These are phyloP conservation scores for Nicotiana sylvestris DNA, from an alignment of 257 asterid genomes.

Conservation along the genomic window DNA sequence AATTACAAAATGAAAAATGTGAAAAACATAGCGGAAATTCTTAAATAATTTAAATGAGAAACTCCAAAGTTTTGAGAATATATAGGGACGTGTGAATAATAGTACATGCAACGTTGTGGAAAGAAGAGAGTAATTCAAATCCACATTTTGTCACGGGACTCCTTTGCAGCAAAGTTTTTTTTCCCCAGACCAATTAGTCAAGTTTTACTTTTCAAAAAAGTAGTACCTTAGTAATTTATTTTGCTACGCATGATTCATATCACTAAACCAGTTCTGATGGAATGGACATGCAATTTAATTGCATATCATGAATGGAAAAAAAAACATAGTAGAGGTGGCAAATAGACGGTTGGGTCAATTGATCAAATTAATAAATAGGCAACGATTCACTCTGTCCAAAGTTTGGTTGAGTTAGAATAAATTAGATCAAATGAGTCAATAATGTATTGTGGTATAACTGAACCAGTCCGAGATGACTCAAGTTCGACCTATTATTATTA, in stretches of 20 bases:
- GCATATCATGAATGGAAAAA: too few species aligned
- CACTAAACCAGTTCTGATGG: too few species aligned
- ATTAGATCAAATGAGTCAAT: too few species aligned
- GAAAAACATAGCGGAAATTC: neutral
- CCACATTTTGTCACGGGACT: neutral
- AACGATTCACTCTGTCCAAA: neutral
- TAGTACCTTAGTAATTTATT: neutral
- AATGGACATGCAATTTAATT: too few species aligned
- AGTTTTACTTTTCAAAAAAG: neutral
- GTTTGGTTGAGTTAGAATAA: neutral
- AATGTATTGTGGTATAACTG: too few species aligned
- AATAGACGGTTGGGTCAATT: neutral
- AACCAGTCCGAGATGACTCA: too few species aligned
- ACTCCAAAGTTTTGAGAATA: neutral
- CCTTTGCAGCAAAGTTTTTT: neutral
- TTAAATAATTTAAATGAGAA: neutral
- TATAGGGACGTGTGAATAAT: neutral
- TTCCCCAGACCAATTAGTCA: neutral
- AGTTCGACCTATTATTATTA: too few species aligned
- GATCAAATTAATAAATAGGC: neutral
- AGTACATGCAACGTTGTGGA: neutral
- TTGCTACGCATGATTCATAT: too few species aligned
- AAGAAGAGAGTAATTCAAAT: neutral
- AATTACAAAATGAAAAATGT: neutral
- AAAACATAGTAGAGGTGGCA: too few species aligned